Base-by-base conservation (phyloP, 108 stramenopile genomes). In the Chaetoceros muelleri region DNA sequence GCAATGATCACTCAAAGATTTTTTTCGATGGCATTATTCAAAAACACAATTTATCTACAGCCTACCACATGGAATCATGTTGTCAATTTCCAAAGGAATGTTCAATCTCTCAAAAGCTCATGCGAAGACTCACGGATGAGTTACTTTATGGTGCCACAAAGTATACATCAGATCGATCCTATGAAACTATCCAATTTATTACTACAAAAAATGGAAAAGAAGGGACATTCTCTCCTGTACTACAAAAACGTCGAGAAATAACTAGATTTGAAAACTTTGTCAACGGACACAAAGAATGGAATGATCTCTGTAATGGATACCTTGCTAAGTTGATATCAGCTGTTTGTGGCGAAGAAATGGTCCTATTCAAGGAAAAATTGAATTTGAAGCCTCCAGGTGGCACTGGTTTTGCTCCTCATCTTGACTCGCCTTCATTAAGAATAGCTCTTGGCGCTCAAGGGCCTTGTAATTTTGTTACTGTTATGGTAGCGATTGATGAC, bases 361-460 rank as follows among this genome's bases (percentile, higher is more conserved):
- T 78, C 0, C 58, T 85, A 51, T 85, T 61, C 67, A 85, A 85
- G 55, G 84, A 85, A 68, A 85, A 85, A 62, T 65, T 85, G 18
- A 85, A 85, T 55, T 44, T 81, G 18, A 85, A 85, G 61, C 84
- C 84, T 13, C 78, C 80, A 0, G 76, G 78, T 27, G 80, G 80
- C 17, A 74, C 60, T 47, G 84, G 84, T 26, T 85, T 81, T 68
- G 84, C 84, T 1, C 84, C 84, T 20, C 84, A 85, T 65, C 52
- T 81, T 18, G 84, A 85, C 52, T 56, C 60, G 10, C 84, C 84
- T 0, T 80, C 79, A 2, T 60, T 84, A 0, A 63, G 74, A 30
- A 48, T 85, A 0, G 76, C 79, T 2, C 31, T 78, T 13, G 72
- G 73, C 22, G 66, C 48, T 0, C 19, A 70, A 3, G 74, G 78